Evolutionary conservation across 1,139 yeast genomes (phyloP), one percentile per base, ranked within the genome.

Genomic region (Geotrichum candidum): DNA sequence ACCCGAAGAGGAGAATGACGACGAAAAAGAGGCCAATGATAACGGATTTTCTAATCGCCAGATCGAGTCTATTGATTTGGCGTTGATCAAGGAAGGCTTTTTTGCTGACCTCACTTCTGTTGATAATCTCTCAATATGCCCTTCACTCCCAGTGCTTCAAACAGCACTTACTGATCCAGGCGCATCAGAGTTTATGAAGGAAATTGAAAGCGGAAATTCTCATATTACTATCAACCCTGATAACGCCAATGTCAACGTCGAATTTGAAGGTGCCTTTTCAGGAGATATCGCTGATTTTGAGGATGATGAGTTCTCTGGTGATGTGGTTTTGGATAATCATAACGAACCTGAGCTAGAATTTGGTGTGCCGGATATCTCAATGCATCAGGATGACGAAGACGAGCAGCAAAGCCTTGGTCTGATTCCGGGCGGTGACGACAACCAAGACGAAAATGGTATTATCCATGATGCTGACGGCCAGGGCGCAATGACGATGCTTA

Each of bases 61-160:
- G 6, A 57, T 61, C 3, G 61, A 61, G 27, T 51, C 52, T 13
- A 55, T 61, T 45, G 58, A 60, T 53, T 54, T 71, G 52, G 58
- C 62, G 38, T 58, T 52, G 7, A 53, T 65, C 1, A 55, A 62
- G 13, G 58, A 56, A 38, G 60, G 62, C 27, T 71, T 63, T 58
- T 68, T 72, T 54, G 67, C 69, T 1, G 68, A 68, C 59, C 60
- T 61, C 66, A 65, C 52, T 25, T 59, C 70, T 10, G 67, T 85
- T 9, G 81, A 80, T 7, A 68, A 68, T 11, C 68, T 78, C 11
- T 78, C 82, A 6, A 75, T 87, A 1, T 86, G 91, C 66, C 89
- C 91, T 0, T 86, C 92, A 0, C 77, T 87, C 66, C 77, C 74
- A 18, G 84, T 84, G 62, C 76, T 88, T 57, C 78, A 82, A 61